Evolutionary conservation across 805 yeast genomes (phyloP), one percentile per base, ranked within the genome.

Genomic region (Lipomyces orientalis): DNA sequence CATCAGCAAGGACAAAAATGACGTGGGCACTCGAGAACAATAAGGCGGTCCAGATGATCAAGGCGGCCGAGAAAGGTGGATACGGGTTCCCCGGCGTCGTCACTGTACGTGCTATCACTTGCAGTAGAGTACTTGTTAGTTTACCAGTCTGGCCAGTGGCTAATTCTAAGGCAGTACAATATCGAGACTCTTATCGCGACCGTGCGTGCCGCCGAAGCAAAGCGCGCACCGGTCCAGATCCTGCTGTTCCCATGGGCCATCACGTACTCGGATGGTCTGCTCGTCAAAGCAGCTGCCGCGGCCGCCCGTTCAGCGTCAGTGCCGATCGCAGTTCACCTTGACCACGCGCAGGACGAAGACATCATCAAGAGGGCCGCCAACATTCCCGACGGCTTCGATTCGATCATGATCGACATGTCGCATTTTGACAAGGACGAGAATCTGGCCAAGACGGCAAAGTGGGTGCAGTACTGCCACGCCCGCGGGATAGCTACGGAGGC

Each of bases 371-470:
- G 3, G 16, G 64, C 64, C 6, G 62, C 64, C 25, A 25, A 61
- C 16, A 35, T 61, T 9, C 49, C 52, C 19, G 46, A 49, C 46
- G 62, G 62, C 12, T 62, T 62, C 31, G 65, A 62, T 34, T 61
- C 66, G 22, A 61, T 62, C 58, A 62, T 62, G 65, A 61, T 62
- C 19, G 65, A 62, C 58, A 62, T 62, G 65, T 62, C 65, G 31
- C 65, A 62, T 37, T 61, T 33, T 43, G 56, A 43, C 16, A 59
- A 61, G 43, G 66, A 62, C 10, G 65, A 62, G 51, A 62, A 62
- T 37, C 46, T 62, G 29, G 34, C 25, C 14, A 61, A 43, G 51
- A 62, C 65, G 19, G 66, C 66, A 37, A 49, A 61, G 37, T 62
- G 31, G 66, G 65, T 62, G 4, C 25, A 34, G 31, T 49, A 46